Evolutionary conservation across 139 green algal species (phyloP).

Genomic region (Chlamydomonas sphaeroides): DNA sequence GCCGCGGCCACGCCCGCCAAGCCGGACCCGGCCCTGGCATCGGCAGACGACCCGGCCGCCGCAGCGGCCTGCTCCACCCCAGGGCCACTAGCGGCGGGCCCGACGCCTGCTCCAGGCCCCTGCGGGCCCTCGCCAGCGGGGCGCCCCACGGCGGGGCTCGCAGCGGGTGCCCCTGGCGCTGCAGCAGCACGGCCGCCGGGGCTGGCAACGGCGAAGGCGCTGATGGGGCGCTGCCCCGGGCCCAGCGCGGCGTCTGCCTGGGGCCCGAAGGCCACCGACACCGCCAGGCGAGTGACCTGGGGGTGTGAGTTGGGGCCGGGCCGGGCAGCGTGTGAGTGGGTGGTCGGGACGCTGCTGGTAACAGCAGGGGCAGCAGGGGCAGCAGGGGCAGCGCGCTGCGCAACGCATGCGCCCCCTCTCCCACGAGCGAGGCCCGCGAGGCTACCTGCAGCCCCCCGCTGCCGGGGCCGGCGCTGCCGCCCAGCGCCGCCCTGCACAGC

Average conservation of each 20-base stretch:
- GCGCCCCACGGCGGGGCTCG: no score
- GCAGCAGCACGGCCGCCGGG: no score
- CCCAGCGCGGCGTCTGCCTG: background rate
- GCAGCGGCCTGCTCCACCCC: no score
- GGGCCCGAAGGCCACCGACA: conserved; percentile 5
- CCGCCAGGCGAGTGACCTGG: conserved; percentile 27
- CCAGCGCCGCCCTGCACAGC: conserved; percentile 13
- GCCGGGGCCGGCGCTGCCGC: background rate
- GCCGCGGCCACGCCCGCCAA: no score
- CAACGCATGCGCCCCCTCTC: background rate
- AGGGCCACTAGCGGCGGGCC: no score
- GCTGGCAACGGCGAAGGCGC: background rate
- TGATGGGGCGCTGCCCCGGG: conserved; percentile 24
- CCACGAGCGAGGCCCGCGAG: background rate
- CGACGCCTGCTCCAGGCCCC: no score
- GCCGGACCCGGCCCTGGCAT: no score
- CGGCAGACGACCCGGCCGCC: no score
- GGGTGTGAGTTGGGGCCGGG: background rate
- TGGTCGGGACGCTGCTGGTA: background rate
- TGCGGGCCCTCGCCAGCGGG: no score
- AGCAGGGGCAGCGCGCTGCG: background rate
- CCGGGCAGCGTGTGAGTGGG: background rate
- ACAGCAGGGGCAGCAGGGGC: background rate
- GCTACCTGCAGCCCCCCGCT: background rate
- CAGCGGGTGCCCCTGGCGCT: no score